Evolutionary conservation across 768 basidiomycete species (phyloP), one percentile per base, ranked within the genome.

Genomic region (Boletus reticulatus): DNA sequence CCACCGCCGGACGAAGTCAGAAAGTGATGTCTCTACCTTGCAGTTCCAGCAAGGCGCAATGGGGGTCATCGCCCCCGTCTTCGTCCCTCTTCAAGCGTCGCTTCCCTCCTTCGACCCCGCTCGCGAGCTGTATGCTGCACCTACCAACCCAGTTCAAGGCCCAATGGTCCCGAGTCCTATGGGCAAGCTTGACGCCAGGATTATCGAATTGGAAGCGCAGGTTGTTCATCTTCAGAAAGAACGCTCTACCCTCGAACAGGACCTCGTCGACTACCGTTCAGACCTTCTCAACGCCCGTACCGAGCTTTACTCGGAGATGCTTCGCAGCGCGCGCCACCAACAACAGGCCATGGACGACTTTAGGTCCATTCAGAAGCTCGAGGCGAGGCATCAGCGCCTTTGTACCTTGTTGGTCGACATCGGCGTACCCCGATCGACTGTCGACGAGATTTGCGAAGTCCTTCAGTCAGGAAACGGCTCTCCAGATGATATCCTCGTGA

Each of bases 1-100:
- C 24, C 76, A 81, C 58, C 78, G 79, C 62, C 76, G 73, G 55
- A 72, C 78, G 51, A 78, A 73, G 64, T 82, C 80, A 19, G 79
- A 78, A 31, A 59, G 74, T 36, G 73, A 75, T 20, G 73, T 78
- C 49, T 63, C 66, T 24, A 58, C 53, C 19, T 57, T 72, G 50
- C 13, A 60, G 10, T 43, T 36, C 16, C 55, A 42, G 48, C 45
- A 48, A 37, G 36, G 20, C 19, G 50, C 20, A 20, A 6, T 19
- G 16, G 53, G 41, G 5, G 19, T 52, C 32, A 50, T 41, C 4
- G 55, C 60, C 7, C 70, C 70, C 8, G 56, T 67, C 22, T 71
- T 67, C 29, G 43, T 69, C 4, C 59, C 67, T 37, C 49, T 67
- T 3, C 62, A 58, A 20, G 32, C 8, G 29, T 60, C 67, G 13